Conservation (phyloP, 345 rosid genomes). For the Hevea brasiliensis region DNA sequence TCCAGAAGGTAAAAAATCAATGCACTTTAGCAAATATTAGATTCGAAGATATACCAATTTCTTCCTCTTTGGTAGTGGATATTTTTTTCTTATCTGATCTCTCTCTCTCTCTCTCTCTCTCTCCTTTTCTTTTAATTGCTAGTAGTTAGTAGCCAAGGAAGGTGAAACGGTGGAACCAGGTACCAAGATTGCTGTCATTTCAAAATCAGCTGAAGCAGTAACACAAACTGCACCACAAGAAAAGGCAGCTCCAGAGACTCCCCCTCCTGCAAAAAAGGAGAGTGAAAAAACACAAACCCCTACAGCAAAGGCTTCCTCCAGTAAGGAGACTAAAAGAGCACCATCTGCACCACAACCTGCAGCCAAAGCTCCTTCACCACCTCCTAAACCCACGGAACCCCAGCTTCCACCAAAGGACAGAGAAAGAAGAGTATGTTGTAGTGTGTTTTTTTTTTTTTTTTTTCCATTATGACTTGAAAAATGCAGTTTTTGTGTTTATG, state of each 20-base stretch:
- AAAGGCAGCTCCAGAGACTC: constrained; percentile 38
- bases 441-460: background rate
- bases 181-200: constrained; percentile 71
- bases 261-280: constrained; percentile 5
- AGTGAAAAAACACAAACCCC: background rate
- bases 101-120: background rate
- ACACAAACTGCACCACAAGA: constrained; percentile 69
- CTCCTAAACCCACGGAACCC: constrained; percentile 66
- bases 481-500: background rate
- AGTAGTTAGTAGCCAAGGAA: constrained; percentile 76
- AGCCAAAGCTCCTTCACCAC: constrained; percentile 37
- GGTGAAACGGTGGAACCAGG: constrained; percentile 96
- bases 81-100: background rate
- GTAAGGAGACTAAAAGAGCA: constrained; percentile 49
- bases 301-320: constrained; percentile 3
- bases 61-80: too few species aligned
- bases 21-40: background rate
- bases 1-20: constrained; percentile 25
- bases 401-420: constrained; percentile 94
- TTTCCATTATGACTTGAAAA: background rate
- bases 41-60: background rate
- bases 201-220: constrained; percentile 69
- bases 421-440: constrained; percentile 75
- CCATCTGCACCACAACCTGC: constrained; percentile 16
- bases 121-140: constrained; percentile 3